Evolutionary conservation across 805 yeast species (phyloP).

Genomic region (Metschnikowia continentalis): DNA sequence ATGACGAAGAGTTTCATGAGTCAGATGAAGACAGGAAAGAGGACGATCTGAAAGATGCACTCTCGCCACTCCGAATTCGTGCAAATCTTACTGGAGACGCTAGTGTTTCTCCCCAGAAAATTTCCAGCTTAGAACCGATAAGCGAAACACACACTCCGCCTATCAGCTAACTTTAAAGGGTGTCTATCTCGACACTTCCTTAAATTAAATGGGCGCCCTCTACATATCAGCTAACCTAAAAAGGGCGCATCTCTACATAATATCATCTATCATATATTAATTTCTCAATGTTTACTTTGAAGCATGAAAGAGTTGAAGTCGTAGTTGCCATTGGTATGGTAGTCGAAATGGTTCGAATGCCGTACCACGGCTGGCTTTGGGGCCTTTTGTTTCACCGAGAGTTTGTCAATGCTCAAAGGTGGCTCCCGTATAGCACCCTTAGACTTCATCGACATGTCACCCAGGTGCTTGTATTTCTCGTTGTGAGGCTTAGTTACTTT

Average conservation of each 20-base stretch:
- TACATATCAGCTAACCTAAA: slow-evolving; percentile 1
- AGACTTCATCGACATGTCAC: not conserved
- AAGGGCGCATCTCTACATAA: not conserved
- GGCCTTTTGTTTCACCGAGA: not conserved
- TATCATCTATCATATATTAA: not conserved
- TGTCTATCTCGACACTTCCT: not conserved
- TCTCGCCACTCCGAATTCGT: not conserved
- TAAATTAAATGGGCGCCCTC: slow-evolving; percentile 7
- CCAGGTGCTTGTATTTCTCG: not conserved
- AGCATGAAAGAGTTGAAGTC: slow-evolving; percentile 38
- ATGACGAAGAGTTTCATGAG: slow-evolving; percentile 19
- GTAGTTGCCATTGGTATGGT: slow-evolving; percentile 26
- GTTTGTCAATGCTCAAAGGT: not conserved
- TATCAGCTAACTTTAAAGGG: not conserved
- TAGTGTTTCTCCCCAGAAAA: not conserved
- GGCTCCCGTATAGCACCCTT: not conserved
- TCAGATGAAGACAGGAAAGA: slow-evolving; percentile 19
- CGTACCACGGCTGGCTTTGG: not conserved
- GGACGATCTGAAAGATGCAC: not conserved
- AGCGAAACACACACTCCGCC: slow-evolving; percentile 19
- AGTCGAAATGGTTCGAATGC: slow-evolving; percentile 30
- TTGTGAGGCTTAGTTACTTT: not conserved
- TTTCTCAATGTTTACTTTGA: slow-evolving; percentile 10
- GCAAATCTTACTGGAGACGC: not conserved
- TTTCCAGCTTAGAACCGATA: slow-evolving; percentile 20